Evolutionary conservation across 768 basidiomycete genomes (phyloP), one percentile per base, ranked within the genome.

Genomic region (Tylopilus subfusipes): DNA sequence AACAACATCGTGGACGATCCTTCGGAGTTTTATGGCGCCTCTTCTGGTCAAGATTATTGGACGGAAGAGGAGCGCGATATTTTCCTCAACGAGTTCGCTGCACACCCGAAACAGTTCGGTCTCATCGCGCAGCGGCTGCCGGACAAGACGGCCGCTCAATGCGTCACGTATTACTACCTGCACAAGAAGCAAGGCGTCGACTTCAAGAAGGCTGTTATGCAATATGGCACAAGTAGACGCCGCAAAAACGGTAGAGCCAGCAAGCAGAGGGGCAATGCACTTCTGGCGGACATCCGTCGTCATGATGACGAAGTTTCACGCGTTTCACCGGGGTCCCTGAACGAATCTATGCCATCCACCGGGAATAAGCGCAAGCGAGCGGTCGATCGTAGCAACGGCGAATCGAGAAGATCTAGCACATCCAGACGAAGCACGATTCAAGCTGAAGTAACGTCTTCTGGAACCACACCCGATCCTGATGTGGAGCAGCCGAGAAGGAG

Each of bases 51-150:
- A 55, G 80, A 88, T 40, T 85, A 89, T 60, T 98, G 95, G 95
- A 92, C 91, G 0, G 81, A 87, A 18, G 82, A 85, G 45, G 95
- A 98, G 72, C 86, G 88, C 64, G 75, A 79, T 53, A 79, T 81
- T 10, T 95, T 93, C 68, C 69, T 88, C 52, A 84, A 88, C 67
- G 84, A 87, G 66, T 98, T 87, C 66, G 88, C 90, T 8, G 81
- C 82, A 10, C 79, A 84, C 64, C 94, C 95, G 6, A 98, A 98
- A 67, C 95, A 98, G 68, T 98, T 98, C 63, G 95, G 93, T n/a
- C 78, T 86, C 64, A 94, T 98, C 54, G 85, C 95, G 0, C 80
- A 83, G 22, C 81, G 76, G 59, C 72, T 98, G 13, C 83, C 88
- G 5, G 79, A 91, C 76, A 98, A 97, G 78, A 86, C 90, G 2